Evolutionary conservation across 495 filamentous ascomycete species (phyloP).

Genomic region (Penicillium ochrochloron): DNA sequence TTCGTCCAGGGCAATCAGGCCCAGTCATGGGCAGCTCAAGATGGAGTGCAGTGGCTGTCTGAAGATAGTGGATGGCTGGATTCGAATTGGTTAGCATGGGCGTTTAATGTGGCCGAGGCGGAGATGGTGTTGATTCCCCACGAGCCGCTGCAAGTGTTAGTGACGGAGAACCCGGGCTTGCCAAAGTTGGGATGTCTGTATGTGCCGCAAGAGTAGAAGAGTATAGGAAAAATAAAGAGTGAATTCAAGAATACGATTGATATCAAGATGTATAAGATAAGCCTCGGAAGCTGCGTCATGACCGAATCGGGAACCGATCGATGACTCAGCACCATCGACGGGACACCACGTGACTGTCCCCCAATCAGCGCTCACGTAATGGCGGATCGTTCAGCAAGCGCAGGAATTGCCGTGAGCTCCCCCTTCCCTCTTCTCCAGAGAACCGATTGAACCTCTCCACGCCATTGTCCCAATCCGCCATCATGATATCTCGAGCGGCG

Average conservation of each 20-base stretch:
- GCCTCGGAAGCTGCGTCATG: slow-evolving; percentile 23
- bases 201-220: slow-evolving; percentile 40
- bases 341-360: slow-evolving; percentile 32
- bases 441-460: slow-evolving; percentile 33
- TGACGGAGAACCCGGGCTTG: slow-evolving; percentile 31
- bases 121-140: slow-evolving; percentile 47
- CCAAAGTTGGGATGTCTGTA: slow-evolving; percentile 46
- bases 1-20: slow-evolving; percentile 31
- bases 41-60: slow-evolving; percentile 30
- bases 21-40: slow-evolving; percentile 13
- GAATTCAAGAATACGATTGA: background rate
- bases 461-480: slow-evolving; percentile 44
- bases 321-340: slow-evolving; percentile 24
- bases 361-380: slow-evolving; percentile 49
- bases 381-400: slow-evolving; percentile 54
- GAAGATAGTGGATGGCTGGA: slow-evolving; percentile 44
- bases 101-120: slow-evolving; percentile 43
- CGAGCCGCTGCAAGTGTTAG: slow-evolving; percentile 41
- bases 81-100: slow-evolving; percentile 49
- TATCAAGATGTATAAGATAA: background rate
- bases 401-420: slow-evolving; percentile 49
- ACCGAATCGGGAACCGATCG: slow-evolving; percentile 10
- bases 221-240: background rate
- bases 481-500: slow-evolving; percentile 57
- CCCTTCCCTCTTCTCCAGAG: slow-evolving; percentile 35